Conservation (phyloP, 139 green algal species). For the Volvox reticuliferus region DNA sequence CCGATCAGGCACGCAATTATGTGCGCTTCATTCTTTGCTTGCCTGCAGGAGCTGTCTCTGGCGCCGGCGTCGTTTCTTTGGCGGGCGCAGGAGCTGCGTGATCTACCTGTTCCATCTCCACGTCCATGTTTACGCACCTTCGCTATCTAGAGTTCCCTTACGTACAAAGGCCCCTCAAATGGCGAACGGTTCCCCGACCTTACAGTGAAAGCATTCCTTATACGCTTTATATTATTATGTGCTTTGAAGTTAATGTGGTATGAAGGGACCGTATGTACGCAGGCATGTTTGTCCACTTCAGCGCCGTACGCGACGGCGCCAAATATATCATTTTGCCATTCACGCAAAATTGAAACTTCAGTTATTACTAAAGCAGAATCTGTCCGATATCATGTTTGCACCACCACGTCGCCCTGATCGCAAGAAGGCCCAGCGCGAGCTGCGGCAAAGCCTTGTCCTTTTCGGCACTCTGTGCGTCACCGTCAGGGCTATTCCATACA, state of each 20-base stretch:
- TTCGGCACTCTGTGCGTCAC: conserved; percentile 68
- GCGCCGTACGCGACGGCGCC: neutral
- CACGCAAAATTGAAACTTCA: no score
- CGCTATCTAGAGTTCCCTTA: no score
- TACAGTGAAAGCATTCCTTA: no score
- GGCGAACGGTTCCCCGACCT: no score
- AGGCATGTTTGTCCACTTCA: no score
- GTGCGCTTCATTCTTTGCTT: neutral
- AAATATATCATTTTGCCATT: neutral
- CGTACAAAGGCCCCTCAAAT: no score
- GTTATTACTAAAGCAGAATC: no score
- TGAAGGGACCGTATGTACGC: no score
- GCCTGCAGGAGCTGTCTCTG: conserved; percentile 13
- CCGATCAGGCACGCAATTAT: no score
- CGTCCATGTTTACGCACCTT: conserved; percentile 1
- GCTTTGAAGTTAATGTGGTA: no score
- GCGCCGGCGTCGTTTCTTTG: neutral
- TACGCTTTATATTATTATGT: no score
- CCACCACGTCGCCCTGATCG: conserved; percentile 66
- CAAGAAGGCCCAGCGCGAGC: conserved; percentile 69
- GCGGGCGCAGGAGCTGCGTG: neutral
- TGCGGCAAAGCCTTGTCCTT: conserved; percentile 63
- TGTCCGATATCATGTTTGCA: conserved; percentile 57
- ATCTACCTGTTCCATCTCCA: conserved; percentile 27
- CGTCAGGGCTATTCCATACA: conserved; percentile 70